Base-by-base conservation (phyloP, 2,329 filamentous ascomycete genomes). In the Fusarium devonianum region DNA sequence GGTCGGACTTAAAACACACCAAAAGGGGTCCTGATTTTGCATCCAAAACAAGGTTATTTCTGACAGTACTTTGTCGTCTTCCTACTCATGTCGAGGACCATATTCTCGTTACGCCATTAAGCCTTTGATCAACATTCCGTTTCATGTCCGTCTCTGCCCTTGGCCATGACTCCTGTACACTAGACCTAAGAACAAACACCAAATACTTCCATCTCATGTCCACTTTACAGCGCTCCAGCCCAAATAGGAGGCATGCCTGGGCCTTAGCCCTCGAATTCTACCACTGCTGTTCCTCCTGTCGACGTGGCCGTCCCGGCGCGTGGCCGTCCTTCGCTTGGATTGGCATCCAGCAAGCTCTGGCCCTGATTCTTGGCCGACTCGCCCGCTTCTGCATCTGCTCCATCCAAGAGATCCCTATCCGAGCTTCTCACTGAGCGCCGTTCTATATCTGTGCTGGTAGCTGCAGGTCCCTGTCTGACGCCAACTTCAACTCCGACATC, bases 401-500 rank as follows among this genome's bases (percentile, higher is more conserved):
- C 89, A 60, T 89, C 87, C 11, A 92, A 72, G 11, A 92, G 71
- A 67, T 90, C 88, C 42, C 85, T 76, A 69, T 92, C 88, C 37
- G 82, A 80, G 44, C 84, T 86, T 56, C 82, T 78, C 14, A 89
- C 85, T 41, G 83, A 84, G 50, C 85, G 78, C 17, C 83, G 77
- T 64, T 88, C 85, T 1, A 80, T 73, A 54, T 88, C 85, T 6
- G 78, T 78, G 32, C 76, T 74, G 45, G 78, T 55, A 11, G 55
- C 61, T 8, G 62, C 62, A 17, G 63, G 57, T 6, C 70, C 73
- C 45, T 66, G 67, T 61, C 70, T 71, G 56, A 74, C 68, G 50
- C 71, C 72, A 55, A 74, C 70, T 58, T 75, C 75, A 10, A 75
- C 72, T 16, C 75, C 76, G 25, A 75, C 56, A 39, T 78, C 78